A percentile compares a stretch with the other conserved stretches of the same genome.
Conservation (phyloP, 768 basidiomycete species). For the Pisolithus orientalis region DNA sequence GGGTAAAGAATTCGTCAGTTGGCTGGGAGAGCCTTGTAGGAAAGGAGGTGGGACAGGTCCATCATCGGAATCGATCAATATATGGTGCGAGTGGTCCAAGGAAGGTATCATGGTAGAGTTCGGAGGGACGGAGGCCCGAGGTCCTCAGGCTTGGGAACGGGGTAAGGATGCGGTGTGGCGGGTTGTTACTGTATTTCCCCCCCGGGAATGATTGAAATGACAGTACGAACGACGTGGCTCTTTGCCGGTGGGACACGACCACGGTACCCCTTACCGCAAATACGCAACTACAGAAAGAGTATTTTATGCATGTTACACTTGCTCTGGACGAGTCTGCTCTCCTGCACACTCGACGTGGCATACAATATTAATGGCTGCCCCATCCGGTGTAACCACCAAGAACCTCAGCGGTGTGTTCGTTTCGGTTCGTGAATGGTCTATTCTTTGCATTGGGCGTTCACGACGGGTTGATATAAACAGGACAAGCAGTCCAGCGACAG, state of each 20-base stretch:
- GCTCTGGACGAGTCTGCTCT: too few relatives aligned
- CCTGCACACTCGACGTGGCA: neutral
- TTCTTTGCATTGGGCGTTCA: slow-evolving; percentile 1
- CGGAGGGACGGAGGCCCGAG: slow-evolving; percentile 69
- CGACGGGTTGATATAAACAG: slow-evolving; percentile 28
- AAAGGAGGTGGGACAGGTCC: slow-evolving; percentile 90
- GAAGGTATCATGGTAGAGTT: slow-evolving; percentile 84
- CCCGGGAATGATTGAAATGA: slow-evolving; percentile 2
- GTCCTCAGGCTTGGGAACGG: slow-evolving; percentile 82
- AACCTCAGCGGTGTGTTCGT: slow-evolving; percentile 56
- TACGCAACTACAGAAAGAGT: too few relatives aligned
- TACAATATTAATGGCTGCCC: slow-evolving; percentile 52
- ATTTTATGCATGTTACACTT: too few relatives aligned
- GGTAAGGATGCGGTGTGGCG: slow-evolving; percentile 80
- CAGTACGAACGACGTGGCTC: neutral
- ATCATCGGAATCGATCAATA: slow-evolving; percentile 76
- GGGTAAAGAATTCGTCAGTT: slow-evolving; percentile 71
- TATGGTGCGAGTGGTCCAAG: slow-evolving; percentile 90
- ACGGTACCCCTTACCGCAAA: too few relatives aligned
- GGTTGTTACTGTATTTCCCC: slow-evolving; percentile 57
- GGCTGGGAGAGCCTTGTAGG: slow-evolving; percentile 78
- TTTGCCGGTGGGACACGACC: too few relatives aligned
- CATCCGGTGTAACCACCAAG: slow-evolving; percentile 50
- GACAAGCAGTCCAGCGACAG: slow-evolving; percentile 62
- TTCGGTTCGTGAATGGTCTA: slow-evolving; percentile 43